Percentiles rank a stretch among this genome's conserved stretches.
Conservation (phyloP, 345 rosid species). For the Rubroshorea leprosula region DNA sequence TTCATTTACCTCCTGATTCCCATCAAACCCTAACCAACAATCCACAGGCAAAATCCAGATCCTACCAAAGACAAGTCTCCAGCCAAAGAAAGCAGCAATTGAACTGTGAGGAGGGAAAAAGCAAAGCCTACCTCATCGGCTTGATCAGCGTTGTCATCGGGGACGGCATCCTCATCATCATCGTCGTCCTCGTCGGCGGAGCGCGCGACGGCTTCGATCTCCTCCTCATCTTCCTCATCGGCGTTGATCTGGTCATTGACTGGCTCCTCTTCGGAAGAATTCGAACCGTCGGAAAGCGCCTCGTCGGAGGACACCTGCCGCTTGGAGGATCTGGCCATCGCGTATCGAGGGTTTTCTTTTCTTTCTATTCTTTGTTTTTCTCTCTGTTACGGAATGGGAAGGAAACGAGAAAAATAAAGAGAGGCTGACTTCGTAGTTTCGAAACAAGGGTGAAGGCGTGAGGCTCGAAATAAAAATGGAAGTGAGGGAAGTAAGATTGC, state of each 20-base stretch:
- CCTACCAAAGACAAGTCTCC: neutral
- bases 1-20: neutral
- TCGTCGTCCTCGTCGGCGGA: constrained; percentile 70
- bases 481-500: too few relatives aligned
- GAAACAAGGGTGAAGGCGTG: neutral
- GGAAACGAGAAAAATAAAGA: constrained; percentile 1
- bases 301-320: constrained; percentile 68
- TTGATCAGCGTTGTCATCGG: constrained; percentile 27
- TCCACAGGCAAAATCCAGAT: constrained; percentile 11
- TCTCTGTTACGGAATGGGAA: constrained; percentile 1
- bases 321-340: constrained; percentile 49
- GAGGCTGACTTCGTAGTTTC: constrained; percentile 9
- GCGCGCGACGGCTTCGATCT: constrained; percentile 95
- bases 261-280: constrained; percentile 62
- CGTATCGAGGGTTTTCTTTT: constrained; percentile 38
- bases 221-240: constrained; percentile 84
- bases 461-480: neutral
- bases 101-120: neutral
- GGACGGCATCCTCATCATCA: constrained; percentile 46
- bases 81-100: too few relatives aligned
- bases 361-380: neutral
- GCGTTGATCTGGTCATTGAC: constrained; percentile 54
- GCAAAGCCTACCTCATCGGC: constrained; percentile 44
- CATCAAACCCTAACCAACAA: constrained; percentile 6
- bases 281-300: constrained; percentile 43